A percentile compares a stretch with the other conserved stretches of the same genome.
phyloP scores from a whole-genome alignment of 257 asterid species.

The Solanum bulbocastanum region DNA sequence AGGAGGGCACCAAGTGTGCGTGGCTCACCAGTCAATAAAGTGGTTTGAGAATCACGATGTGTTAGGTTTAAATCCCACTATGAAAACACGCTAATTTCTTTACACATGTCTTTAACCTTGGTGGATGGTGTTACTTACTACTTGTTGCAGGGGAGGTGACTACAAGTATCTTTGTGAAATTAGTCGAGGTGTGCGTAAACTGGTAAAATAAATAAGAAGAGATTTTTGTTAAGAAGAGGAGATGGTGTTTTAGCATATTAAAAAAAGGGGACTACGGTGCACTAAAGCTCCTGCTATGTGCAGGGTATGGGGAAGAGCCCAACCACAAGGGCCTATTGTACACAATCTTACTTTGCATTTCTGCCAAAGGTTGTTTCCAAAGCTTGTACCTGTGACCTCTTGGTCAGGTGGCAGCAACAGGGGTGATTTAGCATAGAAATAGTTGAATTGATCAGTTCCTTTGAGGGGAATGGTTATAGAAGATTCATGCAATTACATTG shows the following conservation, averaged over 20 bases:
- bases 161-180: neutral
- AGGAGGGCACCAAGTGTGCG: neutral
- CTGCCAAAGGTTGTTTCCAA: neutral
- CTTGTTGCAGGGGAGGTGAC: no score
- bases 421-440: neutral
- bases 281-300: neutral
- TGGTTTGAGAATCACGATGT: neutral
- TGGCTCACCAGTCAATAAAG: neutral
- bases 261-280: neutral
- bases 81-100: no score
- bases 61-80: no score
- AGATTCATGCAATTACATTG: neutral
- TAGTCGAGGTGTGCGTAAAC: neutral
- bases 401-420: neutral
- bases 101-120: rapidly evolving
- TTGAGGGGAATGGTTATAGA: neutral
- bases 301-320: neutral
- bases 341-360: neutral
- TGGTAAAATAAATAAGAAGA: neutral
- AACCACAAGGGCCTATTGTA: neutral
- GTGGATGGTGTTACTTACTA: neutral
- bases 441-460: neutral
- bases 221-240: neutral
- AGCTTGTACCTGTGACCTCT: neutral
- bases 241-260: neutral